Percentiles rank a stretch among this genome's conserved stretches.
phyloP scores from a whole-genome alignment of 2,329 filamentous ascomycete genomes.

The Periglandula ipomoeae region DNA sequence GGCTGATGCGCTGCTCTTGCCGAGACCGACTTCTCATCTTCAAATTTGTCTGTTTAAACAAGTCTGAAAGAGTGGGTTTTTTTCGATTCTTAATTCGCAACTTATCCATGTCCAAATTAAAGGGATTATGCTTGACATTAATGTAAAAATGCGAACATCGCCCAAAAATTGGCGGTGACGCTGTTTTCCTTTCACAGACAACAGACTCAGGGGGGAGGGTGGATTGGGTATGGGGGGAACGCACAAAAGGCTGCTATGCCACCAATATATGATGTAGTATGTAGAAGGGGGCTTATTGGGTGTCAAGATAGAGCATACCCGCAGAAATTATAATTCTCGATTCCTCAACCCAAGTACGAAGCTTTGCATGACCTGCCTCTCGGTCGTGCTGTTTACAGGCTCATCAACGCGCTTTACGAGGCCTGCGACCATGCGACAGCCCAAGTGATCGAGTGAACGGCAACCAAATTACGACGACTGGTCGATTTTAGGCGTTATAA shows the following conservation, averaged over 20 bases:
- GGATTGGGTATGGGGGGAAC: slow-evolving; percentile 1
- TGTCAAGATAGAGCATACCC: slow-evolving; percentile 22
- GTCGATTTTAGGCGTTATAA: slow-evolving; percentile 9
- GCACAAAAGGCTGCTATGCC: neutral
- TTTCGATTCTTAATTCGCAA: slow-evolving; percentile 1
- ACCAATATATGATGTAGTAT: neutral
- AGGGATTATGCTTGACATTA: slow-evolving; percentile 6
- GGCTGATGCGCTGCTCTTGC: slow-evolving; percentile 2
- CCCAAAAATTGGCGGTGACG: slow-evolving; percentile 7
- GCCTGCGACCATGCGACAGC: slow-evolving; percentile 9
- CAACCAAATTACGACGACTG: slow-evolving; percentile 7
- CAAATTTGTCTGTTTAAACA: slow-evolving; percentile 2
- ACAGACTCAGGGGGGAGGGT: slow-evolving; percentile 2
- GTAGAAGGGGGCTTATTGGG: slow-evolving; percentile 15
- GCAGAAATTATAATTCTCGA: slow-evolving; percentile 16
- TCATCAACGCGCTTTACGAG: slow-evolving; percentile 15
- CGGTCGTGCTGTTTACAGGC: slow-evolving; percentile 26
- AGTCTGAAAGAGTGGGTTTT: neutral
- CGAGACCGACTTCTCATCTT: neutral
- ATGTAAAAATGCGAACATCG: slow-evolving; percentile 7
- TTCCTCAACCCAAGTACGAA: slow-evolving; percentile 8
- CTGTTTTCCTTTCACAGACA: slow-evolving; percentile 9
- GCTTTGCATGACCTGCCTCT: slow-evolving; percentile 7
- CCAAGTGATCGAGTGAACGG: slow-evolving; percentile 3
- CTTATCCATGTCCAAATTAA: slow-evolving; percentile 5